Evolutionary conservation across 2,329 filamentous ascomycete species (phyloP).

Genomic region (Pseudogymnoascus sp.): DNA sequence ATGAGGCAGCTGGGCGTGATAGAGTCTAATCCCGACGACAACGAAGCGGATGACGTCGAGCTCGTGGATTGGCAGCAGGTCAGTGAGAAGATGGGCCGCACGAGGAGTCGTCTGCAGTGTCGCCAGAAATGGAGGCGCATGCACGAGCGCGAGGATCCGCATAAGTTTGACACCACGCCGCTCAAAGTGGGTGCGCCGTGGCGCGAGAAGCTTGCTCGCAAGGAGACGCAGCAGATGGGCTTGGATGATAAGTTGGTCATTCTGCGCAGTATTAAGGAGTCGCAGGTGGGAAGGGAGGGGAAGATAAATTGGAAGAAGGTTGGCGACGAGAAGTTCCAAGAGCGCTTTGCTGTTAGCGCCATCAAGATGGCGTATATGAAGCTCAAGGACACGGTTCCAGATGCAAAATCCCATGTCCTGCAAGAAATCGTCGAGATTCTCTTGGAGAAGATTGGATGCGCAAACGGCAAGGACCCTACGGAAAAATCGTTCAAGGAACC

Average conservation of each 20-base stretch:
- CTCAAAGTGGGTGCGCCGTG: constrained; percentile 27
- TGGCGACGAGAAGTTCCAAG: constrained; percentile 33
- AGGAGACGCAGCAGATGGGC: constrained; percentile 35
- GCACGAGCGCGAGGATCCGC: constrained; percentile 24
- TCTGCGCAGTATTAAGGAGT: constrained; percentile 35
- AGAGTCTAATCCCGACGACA: constrained; percentile 26
- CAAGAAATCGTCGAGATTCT: constrained; percentile 20
- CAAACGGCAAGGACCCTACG: constrained; percentile 9
- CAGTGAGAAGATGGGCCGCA: constrained; percentile 51
- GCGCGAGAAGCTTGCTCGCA: constrained; percentile 35
- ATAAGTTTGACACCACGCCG: constrained; percentile 15
- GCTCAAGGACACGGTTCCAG: constrained; percentile 21
- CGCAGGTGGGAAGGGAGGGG: constrained; percentile 32
- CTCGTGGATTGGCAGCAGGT: constrained; percentile 52
- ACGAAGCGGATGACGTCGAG: constrained; percentile 32
- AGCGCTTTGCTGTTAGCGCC: constrained; percentile 28
- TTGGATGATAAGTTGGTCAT: constrained; percentile 37
- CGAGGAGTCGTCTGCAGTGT: constrained; percentile 59
- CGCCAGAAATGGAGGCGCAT: constrained; percentile 55
- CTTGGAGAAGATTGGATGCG: constrained; percentile 18
- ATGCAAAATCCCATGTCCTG: constrained; percentile 23
- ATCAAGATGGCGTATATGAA: constrained; percentile 23
- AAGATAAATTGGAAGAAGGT: constrained; percentile 43
- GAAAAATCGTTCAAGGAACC: not conserved
- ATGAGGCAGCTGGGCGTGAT: constrained; percentile 17